Percentiles rank a stretch among this genome's conserved stretches.
Evolutionary conservation across 305 asterid genomes (phyloP).

Genomic region (Coffea humblotiana): DNA sequence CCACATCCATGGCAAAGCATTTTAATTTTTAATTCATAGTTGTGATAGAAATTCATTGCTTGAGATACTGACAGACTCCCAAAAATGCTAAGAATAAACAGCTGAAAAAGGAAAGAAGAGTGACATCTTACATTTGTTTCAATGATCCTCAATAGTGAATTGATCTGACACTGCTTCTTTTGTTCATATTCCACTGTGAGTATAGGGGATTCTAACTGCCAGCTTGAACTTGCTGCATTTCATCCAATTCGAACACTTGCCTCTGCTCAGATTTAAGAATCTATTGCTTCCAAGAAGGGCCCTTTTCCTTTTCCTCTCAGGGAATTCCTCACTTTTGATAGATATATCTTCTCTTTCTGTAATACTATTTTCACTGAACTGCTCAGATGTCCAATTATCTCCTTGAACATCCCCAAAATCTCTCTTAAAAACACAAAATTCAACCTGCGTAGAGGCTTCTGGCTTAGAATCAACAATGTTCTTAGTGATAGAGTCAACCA

Average conservation of each 20-base stretch:
- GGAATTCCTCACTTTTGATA: background rate
- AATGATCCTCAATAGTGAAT: slow-evolving; percentile 5
- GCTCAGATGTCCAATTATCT: slow-evolving; percentile 17
- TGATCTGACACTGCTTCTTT: slow-evolving; percentile 17
- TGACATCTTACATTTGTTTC: too few species aligned
- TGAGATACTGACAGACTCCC: too few species aligned
- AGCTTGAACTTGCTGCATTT: slow-evolving; percentile 9
- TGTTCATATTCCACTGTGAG: background rate
- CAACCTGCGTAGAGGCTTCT: slow-evolving; percentile 19
- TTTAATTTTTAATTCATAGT: too few species aligned
- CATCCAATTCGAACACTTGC: background rate
- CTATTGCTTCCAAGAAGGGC: slow-evolving; percentile 6
- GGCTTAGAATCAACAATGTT: slow-evolving; percentile 10
- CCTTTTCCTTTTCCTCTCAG: slow-evolving; percentile 2
- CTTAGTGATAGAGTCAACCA: slow-evolving; percentile 19
- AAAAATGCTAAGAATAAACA: too few species aligned
- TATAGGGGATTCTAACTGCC: slow-evolving; percentile 19
- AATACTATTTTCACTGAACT: slow-evolving; percentile 5
- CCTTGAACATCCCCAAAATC: slow-evolving; percentile 2
- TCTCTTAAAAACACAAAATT: slow-evolving; percentile 16
- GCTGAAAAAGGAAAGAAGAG: too few species aligned
- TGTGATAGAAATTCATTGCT: too few species aligned
- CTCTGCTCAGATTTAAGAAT: slow-evolving; percentile 10
- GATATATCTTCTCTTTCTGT: slow-evolving; percentile 12
- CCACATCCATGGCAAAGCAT: too few species aligned